Evolutionary conservation across 495 filamentous ascomycete species (phyloP).

Genomic region (Chaetomidium leptoderma): DNA sequence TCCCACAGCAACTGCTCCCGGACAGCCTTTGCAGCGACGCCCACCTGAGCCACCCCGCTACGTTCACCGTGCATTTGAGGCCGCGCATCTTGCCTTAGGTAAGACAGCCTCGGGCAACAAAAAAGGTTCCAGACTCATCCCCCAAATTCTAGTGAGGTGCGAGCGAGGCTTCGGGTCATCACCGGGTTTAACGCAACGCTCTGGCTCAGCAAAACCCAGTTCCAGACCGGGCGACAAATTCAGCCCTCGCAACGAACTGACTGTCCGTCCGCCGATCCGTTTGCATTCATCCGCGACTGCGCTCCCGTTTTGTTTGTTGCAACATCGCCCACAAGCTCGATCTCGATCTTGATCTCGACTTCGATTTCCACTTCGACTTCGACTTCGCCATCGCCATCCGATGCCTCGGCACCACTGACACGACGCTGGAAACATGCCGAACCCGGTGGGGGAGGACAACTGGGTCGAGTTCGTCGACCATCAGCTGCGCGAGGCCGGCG

Average conservation of each 20-base stretch:
- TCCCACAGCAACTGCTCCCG: too few species aligned
- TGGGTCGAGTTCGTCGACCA: constrained; percentile 54
- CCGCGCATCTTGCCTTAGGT: background rate
- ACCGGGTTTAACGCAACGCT: background rate
- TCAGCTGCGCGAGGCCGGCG: constrained; percentile 44
- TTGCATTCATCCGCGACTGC: background rate
- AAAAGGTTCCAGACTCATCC: constrained; percentile 8
- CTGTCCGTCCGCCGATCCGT: constrained; percentile 5
- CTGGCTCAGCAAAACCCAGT: background rate
- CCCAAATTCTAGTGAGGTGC: background rate
- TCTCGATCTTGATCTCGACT: background rate
- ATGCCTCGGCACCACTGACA: constrained; percentile 28
- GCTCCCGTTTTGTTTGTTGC: background rate
- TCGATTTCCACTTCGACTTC: background rate
- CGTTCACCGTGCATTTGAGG: background rate
- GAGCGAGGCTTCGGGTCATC: background rate
- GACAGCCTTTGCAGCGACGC: background rate
- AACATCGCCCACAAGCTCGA: background rate
- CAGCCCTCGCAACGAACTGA: constrained; percentile 1
- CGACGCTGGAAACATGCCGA: constrained; percentile 41
- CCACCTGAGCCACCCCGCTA: background rate
- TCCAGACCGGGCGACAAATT: constrained; percentile 10
- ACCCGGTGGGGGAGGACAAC: constrained; percentile 52
- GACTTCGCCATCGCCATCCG: constrained; percentile 11
- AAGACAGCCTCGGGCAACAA: background rate